Base-by-base conservation (phyloP, 2,329 filamentous ascomycete species). In the Ophiostoma pallidulum region DNA sequence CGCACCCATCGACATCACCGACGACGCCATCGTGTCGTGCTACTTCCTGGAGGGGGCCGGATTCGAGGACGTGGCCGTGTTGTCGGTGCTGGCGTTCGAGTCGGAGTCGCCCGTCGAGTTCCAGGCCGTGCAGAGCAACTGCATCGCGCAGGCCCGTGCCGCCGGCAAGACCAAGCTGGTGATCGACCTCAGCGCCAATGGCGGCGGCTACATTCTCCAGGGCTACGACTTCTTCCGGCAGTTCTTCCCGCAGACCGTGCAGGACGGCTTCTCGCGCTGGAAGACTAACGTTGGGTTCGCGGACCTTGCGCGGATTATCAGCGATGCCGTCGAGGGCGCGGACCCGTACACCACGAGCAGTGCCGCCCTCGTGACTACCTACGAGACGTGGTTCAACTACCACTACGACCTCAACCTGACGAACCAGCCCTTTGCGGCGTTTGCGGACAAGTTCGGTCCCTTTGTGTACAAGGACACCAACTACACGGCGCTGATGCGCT, bases 201-300 rank as follows among this genome's bases (percentile, higher is more conserved):
- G 70, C 2, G 79, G 79, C 36, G 78, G 79, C 20, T 70, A 68
- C 13, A 73, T 82, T 38, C 58, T 78, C 8, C 69, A 74, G n/a
- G 78, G 75, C 14, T 79, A 78, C 53, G 78, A 81, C 56, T 66
- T 83, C 22, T 81, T 82, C 64, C 74, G 75, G 45, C 64, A 74
- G 58, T 64, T 80, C 0, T 74, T 76, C 62, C 69, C 68, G 4
- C 54, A 61, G 12, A 62, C 69, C 2, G 9, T 42, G 36, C 47
- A 53, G 10, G 62, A 65, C 4, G 61, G 65, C 6, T 66, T 69
- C 55, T 71, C 53, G 43, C 53, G 72, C 51, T 66, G 66, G 66
- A 41, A 40, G 36, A 45, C 33, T 33, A 50, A 45, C 46, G 56
- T 61, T 6, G 62, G 69, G 18, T 75, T 73, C 38, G 56, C 67